These are phyloP conservation scores for Emmonsiellopsis sp. DNA, from an alignment of 2,329 filamentous ascomycete genomes.

Conservation along the genomic window DNA sequence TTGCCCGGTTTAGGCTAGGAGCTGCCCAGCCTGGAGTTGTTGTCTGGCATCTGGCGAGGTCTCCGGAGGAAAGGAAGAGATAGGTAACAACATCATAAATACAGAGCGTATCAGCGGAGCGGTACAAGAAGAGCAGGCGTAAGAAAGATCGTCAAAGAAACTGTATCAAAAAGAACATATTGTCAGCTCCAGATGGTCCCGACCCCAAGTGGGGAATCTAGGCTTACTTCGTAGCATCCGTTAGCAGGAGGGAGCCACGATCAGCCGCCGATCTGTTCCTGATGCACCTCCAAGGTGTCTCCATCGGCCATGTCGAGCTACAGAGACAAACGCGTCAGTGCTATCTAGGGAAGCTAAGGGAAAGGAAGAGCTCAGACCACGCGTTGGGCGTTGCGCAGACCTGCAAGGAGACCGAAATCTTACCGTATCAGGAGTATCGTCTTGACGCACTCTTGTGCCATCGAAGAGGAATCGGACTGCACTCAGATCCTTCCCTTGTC, in stretches of 20 bases:
- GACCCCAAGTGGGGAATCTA: no score
- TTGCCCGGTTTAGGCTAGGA: no score
- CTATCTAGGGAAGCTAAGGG: background rate
- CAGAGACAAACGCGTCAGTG: constrained; percentile 4
- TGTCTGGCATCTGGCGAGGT: no score
- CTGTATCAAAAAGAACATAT: no score
- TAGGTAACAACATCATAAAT: no score
- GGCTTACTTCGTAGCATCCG: background rate
- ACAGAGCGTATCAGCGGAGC: no score
- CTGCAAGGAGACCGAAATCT: constrained; percentile 32
- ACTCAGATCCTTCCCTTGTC: constrained; percentile 76
- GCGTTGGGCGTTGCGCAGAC: background rate
- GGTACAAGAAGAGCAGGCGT: no score
- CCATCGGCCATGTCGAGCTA: constrained; percentile 96
- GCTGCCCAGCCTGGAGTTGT: no score
- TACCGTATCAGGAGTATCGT: constrained; percentile 87
- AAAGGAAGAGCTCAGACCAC: constrained; percentile 3
- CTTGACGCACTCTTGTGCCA: constrained; percentile 80
- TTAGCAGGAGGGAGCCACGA: background rate
- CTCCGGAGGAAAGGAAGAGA: no score
- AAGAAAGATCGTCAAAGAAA: no score
- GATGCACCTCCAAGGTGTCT: constrained; percentile 92
- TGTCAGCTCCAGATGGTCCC: no score
- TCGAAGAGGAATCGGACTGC: constrained; percentile 95
- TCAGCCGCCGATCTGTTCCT: constrained; percentile 86